These are phyloP conservation scores for Trichosporon asahii DNA, from an alignment of 1,284 basidiomycete species.

Conservation along the genomic window DNA sequence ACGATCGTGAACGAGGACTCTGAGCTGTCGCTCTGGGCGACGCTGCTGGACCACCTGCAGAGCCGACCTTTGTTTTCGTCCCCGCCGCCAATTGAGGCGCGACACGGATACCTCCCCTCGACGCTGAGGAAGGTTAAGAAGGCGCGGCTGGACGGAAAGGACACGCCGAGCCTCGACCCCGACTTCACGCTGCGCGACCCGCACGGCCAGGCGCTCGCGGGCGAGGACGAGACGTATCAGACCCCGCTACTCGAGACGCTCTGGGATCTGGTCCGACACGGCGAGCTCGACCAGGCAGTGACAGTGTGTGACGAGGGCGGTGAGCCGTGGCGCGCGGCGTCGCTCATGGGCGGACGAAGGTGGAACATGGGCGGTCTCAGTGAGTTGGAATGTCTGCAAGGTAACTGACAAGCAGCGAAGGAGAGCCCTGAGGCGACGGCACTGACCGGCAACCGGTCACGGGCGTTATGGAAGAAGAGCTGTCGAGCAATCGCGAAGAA, in stretches of 20 bases:
- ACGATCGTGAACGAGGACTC: slow-evolving; percentile 43
- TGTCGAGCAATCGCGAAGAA: slow-evolving; percentile 75
- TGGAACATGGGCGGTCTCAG: slow-evolving; percentile 48
- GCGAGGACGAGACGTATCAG: slow-evolving; percentile 49
- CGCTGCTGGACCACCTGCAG: slow-evolving; percentile 46
- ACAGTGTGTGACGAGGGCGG: slow-evolving; percentile 77
- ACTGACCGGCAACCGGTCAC: slow-evolving; percentile 62
- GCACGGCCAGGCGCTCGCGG: slow-evolving; percentile 39
- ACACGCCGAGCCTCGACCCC: slow-evolving; percentile 39
- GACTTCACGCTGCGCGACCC: slow-evolving; percentile 49
- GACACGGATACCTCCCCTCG: slow-evolving; percentile 48
- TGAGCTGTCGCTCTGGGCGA: slow-evolving; percentile 43
- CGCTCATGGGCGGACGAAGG: slow-evolving; percentile 51
- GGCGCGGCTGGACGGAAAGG: slow-evolving; percentile 17
- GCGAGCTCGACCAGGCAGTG: slow-evolving; percentile 75
- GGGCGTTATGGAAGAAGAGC: slow-evolving; percentile 78
- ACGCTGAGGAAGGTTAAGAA: slow-evolving; percentile 40
- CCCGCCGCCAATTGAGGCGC: slow-evolving; percentile 43
- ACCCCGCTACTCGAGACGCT: slow-evolving; percentile 43
- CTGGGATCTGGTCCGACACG: slow-evolving; percentile 53
- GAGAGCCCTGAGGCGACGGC: slow-evolving; percentile 41
- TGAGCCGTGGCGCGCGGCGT: slow-evolving; percentile 72
- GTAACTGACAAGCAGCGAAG: slow-evolving; percentile 45
- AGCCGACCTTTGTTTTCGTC: slow-evolving; percentile 37
- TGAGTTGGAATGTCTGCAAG: slow-evolving; percentile 19